Evolutionary conservation across 1,284 basidiomycete genomes (phyloP).

Genomic region (Vanrija sp.): DNA sequence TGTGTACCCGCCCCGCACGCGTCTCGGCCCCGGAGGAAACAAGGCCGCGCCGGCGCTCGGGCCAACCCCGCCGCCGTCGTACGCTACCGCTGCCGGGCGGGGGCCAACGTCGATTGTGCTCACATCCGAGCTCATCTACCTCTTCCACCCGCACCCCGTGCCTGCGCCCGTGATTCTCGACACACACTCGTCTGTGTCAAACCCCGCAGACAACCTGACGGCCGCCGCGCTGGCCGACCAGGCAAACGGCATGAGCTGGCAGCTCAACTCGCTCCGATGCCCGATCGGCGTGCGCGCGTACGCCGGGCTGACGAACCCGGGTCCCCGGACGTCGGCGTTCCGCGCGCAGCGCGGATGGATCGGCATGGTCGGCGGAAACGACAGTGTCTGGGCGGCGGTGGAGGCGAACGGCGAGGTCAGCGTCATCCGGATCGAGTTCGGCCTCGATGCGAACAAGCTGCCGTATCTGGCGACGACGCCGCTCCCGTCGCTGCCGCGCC

Average conservation of each 20-base stretch:
- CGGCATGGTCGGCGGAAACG: conserved; percentile 25
- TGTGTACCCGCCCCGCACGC: conserved; percentile 30
- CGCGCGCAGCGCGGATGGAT: conserved; percentile 33
- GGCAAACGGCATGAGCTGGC: conserved; percentile 17
- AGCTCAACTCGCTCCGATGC: conserved; percentile 25
- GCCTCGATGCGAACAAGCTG: conserved; percentile 21
- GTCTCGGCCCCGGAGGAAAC: conserved; percentile 9
- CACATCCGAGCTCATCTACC: conserved; percentile 19
- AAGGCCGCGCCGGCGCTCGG: conserved; percentile 22
- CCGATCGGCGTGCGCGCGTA: conserved; percentile 16
- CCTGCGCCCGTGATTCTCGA: conserved; percentile 13
- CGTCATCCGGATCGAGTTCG: conserved; percentile 33
- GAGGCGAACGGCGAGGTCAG: conserved; percentile 23
- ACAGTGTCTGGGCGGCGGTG: conserved; percentile 37
- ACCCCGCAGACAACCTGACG: conserved; percentile 6
- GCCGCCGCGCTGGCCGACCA: conserved; percentile 4
- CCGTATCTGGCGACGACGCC: conserved; percentile 29
- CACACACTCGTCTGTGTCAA: conserved; percentile 10
- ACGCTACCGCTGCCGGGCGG: conserved; percentile 8
- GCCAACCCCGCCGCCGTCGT: conserved; percentile 22
- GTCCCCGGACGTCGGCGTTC: neutral
- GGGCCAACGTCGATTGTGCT: conserved; percentile 35
- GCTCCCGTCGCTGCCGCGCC: conserved; percentile 26
- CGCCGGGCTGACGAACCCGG: conserved; percentile 13
- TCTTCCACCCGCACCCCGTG: conserved; percentile 26